A percentile compares a stretch with the other conserved stretches of the same genome.
Evolutionary conservation across 129 eudicot genomes (phyloP).

Genomic region (Cynara cardunculus): DNA sequence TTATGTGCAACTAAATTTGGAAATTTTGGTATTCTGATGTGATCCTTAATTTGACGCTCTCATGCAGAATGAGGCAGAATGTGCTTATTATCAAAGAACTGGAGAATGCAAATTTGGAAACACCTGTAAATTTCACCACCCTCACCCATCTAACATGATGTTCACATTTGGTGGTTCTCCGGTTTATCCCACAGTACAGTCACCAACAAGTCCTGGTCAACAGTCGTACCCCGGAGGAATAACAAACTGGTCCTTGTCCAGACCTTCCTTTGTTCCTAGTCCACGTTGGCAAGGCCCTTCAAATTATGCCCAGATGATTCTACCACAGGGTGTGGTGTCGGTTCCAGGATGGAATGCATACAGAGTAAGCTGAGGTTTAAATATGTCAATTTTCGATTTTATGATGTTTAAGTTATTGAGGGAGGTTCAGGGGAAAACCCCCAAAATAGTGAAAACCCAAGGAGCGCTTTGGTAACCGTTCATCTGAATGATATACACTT

Average conservation of each 20-base stretch:
- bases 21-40: slow-evolving; percentile 6
- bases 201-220: slow-evolving; percentile 82
- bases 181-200: slow-evolving; percentile 68
- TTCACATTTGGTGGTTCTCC: slow-evolving; percentile 77
- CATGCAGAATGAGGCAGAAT: slow-evolving; percentile 73
- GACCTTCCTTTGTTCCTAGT: slow-evolving; percentile 62
- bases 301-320: slow-evolving; percentile 62
- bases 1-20: neutral
- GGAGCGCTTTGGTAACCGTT: too few species aligned
- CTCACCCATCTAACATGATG: slow-evolving; percentile 89
- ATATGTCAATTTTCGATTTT: neutral
- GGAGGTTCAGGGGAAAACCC: too few species aligned
- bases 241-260: slow-evolving; percentile 59
- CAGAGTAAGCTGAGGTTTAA: slow-evolving; percentile 50
- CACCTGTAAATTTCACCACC: slow-evolving; percentile 94
- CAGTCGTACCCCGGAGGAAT: slow-evolving; percentile 60
- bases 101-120: slow-evolving; percentile 97
- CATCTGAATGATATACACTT: too few species aligned
- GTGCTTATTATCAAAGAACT: slow-evolving; percentile 88
- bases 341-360: slow-evolving; percentile 88
- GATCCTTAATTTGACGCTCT: neutral
- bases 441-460: too few species aligned
- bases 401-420: neutral
- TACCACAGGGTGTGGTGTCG: slow-evolving; percentile 78
- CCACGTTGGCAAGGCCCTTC: slow-evolving; percentile 90